Evolutionary conservation across 345 rosid genomes (phyloP).

Genomic region (Cardiospermum halicacabum): DNA sequence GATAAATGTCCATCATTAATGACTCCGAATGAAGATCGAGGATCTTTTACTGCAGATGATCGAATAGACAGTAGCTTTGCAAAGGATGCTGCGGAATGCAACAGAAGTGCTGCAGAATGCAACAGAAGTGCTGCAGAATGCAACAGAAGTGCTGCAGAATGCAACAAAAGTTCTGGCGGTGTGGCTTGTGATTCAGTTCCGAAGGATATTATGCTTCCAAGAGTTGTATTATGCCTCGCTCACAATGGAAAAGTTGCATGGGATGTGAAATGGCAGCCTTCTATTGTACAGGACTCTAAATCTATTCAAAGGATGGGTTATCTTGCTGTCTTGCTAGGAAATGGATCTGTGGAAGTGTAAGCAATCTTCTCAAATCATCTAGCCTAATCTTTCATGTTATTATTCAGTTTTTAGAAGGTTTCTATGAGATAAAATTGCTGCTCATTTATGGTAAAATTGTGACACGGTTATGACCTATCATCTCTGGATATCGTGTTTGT

Average conservation of each 20-base stretch:
- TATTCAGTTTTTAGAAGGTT: background rate
- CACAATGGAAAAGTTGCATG: slow-evolving; percentile 91
- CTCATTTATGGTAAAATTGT: background rate
- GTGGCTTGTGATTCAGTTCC: slow-evolving; percentile 28
- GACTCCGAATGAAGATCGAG: slow-evolving; percentile 25
- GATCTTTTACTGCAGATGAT: slow-evolving; percentile 20
- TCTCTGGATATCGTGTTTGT: background rate
- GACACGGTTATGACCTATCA: background rate
- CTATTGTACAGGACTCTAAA: slow-evolving; percentile 29
- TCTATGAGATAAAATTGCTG: slow-evolving; percentile 1
- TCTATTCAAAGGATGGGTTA: slow-evolving; percentile 72
- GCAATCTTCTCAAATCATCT: slow-evolving; percentile 22
- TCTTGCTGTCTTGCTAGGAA: slow-evolving; percentile 88
- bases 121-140: slow-evolving; percentile 18
- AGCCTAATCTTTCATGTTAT: background rate
- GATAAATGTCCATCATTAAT: slow-evolving; percentile 10
- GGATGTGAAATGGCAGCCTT: slow-evolving; percentile 91
- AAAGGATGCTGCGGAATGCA: slow-evolving; percentile 20
- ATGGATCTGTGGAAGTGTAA: slow-evolving; percentile 95
- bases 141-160: too few species aligned
- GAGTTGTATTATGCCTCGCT: slow-evolving; percentile 73
- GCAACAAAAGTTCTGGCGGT: too few species aligned
- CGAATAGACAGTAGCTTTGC: slow-evolving; percentile 19
- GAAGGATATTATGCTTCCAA: slow-evolving; percentile 56
- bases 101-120: slow-evolving; percentile 14